Conservation (phyloP, 2,329 filamentous ascomycete species). For the Alternaria sp. region DNA sequence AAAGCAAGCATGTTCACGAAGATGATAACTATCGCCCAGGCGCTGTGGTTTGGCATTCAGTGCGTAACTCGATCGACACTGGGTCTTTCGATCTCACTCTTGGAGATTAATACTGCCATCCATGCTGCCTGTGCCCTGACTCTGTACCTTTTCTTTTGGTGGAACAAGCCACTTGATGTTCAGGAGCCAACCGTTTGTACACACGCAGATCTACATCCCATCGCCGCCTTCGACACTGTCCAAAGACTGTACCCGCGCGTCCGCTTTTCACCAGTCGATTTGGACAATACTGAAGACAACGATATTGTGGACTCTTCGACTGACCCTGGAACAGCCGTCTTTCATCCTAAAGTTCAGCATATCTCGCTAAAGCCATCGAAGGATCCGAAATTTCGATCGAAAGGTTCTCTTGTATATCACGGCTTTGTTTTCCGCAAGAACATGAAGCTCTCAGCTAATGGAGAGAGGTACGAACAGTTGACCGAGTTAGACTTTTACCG, state of each 20-base stretch:
- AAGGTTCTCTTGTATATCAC: background rate
- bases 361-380: background rate
- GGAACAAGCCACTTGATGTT: background rate
- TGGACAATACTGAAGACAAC: too few species aligned
- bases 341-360: background rate
- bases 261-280: too few species aligned
- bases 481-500: background rate
- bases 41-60: background rate
- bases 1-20: background rate
- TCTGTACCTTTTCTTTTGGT: background rate
- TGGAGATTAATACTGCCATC: background rate
- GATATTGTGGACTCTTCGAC: too few species aligned
- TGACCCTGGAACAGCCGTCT: background rate
- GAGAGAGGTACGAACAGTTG: too few species aligned
- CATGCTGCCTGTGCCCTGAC: background rate
- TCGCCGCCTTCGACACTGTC: too few species aligned
- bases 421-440: background rate
- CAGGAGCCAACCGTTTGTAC: background rate
- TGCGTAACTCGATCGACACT: background rate
- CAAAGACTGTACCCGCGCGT: too few species aligned
- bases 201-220: too few species aligned
- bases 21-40: background rate
- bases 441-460: too few species aligned
- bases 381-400: too few species aligned
- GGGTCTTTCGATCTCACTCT: background rate